Evolutionary conservation across 495 filamentous ascomycete genomes (phyloP), one percentile per base, ranked within the genome.

Genomic region (Platismatia glauca): DNA sequence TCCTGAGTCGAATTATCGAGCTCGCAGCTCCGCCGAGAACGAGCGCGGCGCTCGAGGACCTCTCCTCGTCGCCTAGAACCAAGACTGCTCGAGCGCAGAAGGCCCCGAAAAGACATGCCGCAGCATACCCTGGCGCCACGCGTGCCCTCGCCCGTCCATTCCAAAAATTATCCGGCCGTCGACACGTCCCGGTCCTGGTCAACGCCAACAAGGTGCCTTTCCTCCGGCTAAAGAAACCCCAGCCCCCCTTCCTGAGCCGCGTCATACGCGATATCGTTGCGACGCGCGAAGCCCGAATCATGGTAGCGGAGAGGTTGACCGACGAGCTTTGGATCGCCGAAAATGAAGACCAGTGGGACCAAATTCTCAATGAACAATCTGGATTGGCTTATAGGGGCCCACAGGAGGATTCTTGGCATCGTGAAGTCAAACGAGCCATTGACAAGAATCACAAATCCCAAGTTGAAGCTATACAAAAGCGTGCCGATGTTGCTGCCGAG

Each of bases 211-310:
- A 79, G 34, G 65, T 88, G n/a, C 87, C 89, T 0, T 86, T 91
- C 62, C 72, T 94, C 50, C 83, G 88, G 31, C 70, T 89, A 57
- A 80, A 77, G 64, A 91, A 90, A 69, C 87, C 88, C 11, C 86
- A 90, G 67, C 78, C 87, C 7, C 66, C 69, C 37, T 73, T 72
- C 41, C 73, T 92, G 6, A 81, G 79, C 63, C 72, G 79, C 5
- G 74, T 87, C 1, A 70, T 94, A 16, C 71, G 77, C 12, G 72
- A 80, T 37, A 86, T 81, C 58, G 64, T 81, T 22, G 13, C 65
- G 22, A 58, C 59, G 53, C 73, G 74, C 12, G 70, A 77, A 22
- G 75, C 67, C 27, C 75, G 79, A 31, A 76, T 76, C 63, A 68
- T 71, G 9, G 63, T 68, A 24, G 69, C 76, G 33, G 67, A 69